Conservation (phyloP, 371 early-diverging fungal genomes). For the Mucor indicus region DNA sequence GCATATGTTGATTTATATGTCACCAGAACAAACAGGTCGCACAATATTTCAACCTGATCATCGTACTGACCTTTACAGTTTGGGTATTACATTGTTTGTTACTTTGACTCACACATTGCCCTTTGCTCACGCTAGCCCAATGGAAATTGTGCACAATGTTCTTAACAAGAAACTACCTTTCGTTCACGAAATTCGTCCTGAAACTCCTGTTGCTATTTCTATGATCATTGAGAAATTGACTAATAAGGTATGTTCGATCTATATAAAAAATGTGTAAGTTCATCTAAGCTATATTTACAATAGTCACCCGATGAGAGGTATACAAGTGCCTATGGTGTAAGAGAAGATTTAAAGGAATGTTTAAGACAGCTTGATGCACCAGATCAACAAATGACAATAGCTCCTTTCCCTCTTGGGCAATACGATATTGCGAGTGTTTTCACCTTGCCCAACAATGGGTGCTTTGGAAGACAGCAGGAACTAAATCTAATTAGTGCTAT, state of each 20-base stretch:
- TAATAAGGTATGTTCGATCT: constrained; percentile 43
- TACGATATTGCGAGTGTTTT: constrained; percentile 55
- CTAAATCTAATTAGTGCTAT: constrained; percentile 30
- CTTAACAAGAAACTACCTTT: constrained; percentile 47
- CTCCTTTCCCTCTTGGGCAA: constrained; percentile 41
- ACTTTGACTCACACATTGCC: constrained; percentile 49
- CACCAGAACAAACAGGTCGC: constrained; percentile 60
- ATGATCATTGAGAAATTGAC: constrained; percentile 56
- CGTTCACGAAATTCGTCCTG: constrained; percentile 40
- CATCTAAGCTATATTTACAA: too few species aligned
- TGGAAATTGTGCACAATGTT: constrained; percentile 56
- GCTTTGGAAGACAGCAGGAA: constrained; percentile 47
- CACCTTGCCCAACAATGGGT: constrained; percentile 44
- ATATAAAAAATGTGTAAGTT: too few species aligned
- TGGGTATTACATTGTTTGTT: constrained; percentile 54
- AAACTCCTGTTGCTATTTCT: constrained; percentile 48
- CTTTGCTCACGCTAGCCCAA: constrained; percentile 45
- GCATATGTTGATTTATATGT: constrained; percentile 45
- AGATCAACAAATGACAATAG: neutral
- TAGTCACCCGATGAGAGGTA: constrained; percentile 62
- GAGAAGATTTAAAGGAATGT: constrained; percentile 53
- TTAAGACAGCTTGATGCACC: constrained; percentile 34
- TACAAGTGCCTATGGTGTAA: constrained; percentile 53
- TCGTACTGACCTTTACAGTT: constrained; percentile 58
- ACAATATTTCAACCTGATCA: constrained; percentile 59